phyloP scores from a whole-genome alignment of 2,329 filamentous ascomycete species.

The Phialophora chinensis region DNA sequence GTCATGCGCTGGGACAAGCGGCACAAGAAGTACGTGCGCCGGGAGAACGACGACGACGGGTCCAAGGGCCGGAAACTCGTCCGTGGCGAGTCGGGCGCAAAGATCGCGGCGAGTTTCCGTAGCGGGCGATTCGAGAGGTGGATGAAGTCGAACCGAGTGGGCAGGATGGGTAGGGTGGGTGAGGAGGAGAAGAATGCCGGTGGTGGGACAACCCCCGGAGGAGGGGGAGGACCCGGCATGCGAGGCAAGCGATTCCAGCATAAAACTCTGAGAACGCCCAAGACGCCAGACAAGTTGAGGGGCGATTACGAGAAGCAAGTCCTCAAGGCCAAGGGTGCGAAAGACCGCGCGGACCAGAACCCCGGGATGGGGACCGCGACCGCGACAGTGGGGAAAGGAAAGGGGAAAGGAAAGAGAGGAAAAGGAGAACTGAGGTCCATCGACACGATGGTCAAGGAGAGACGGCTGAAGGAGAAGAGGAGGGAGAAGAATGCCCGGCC shows the following conservation, averaged over 20 bases:
- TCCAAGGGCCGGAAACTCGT: slow-evolving; percentile 73
- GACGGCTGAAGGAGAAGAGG: slow-evolving; percentile 76
- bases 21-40: slow-evolving; percentile 89
- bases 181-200: slow-evolving; percentile 68
- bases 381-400: slow-evolving; percentile 31
- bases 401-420: background rate
- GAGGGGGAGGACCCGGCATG: background rate
- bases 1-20: slow-evolving; percentile 97
- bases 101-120: slow-evolving; percentile 92
- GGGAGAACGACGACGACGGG: slow-evolving; percentile 93
- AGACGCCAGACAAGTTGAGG: slow-evolving; percentile 88
- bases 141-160: slow-evolving; percentile 84
- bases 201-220: background rate
- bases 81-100: slow-evolving; percentile 87
- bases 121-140: slow-evolving; percentile 92
- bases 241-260: slow-evolving; percentile 76
- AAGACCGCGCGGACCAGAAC: slow-evolving; percentile 62
- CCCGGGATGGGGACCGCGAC: slow-evolving; percentile 26
- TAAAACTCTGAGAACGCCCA: slow-evolving; percentile 84
- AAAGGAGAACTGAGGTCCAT: slow-evolving; percentile 63
- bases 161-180: slow-evolving; percentile 78
- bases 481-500: slow-evolving; percentile 89
- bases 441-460: slow-evolving; percentile 83
- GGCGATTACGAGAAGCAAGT: slow-evolving; percentile 90
- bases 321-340: slow-evolving; percentile 85